Conservation (phyloP, 768 basidiomycete species). For the Kwoniella sp. region DNA sequence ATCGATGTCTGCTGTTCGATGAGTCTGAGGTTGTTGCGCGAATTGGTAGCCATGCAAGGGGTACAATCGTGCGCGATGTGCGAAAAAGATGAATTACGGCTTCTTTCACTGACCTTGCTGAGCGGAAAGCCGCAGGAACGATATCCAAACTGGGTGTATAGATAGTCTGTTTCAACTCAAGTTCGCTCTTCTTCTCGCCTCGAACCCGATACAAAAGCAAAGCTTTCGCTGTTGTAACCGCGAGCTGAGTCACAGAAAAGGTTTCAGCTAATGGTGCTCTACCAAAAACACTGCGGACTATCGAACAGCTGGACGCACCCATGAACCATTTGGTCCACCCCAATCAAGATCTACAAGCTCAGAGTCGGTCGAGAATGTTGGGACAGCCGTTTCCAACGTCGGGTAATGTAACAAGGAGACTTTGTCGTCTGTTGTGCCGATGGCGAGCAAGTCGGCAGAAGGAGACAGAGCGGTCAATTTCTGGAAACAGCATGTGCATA, state of each 20-base stretch:
- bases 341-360: constrained; percentile 89
- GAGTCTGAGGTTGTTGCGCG: too few relatives aligned
- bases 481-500: constrained; percentile 58
- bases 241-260: constrained; percentile 35
- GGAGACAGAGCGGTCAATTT: constrained; percentile 85
- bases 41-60: too few relatives aligned
- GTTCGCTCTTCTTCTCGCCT: constrained; percentile 23
- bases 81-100: not conserved
- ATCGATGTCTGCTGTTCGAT: too few relatives aligned
- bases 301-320: constrained; percentile 31
- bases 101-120: constrained; percentile 43
- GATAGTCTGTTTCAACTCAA: constrained; percentile 41
- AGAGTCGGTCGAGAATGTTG: constrained; percentile 60
- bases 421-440: constrained; percentile 70
- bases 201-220: constrained; percentile 40
- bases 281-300: too few relatives aligned
- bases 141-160: constrained; percentile 48
- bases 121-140: constrained; percentile 46
- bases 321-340: constrained; percentile 60
- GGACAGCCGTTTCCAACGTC: constrained; percentile 59
- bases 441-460: constrained; percentile 65
- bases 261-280: too few relatives aligned
- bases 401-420: constrained; percentile 71
- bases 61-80: too few relatives aligned
- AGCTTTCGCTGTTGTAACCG: constrained; percentile 45